These are phyloP conservation scores for Kodamaea lidongshanica DNA, from an alignment of 805 yeast species.

Conservation along the genomic window DNA sequence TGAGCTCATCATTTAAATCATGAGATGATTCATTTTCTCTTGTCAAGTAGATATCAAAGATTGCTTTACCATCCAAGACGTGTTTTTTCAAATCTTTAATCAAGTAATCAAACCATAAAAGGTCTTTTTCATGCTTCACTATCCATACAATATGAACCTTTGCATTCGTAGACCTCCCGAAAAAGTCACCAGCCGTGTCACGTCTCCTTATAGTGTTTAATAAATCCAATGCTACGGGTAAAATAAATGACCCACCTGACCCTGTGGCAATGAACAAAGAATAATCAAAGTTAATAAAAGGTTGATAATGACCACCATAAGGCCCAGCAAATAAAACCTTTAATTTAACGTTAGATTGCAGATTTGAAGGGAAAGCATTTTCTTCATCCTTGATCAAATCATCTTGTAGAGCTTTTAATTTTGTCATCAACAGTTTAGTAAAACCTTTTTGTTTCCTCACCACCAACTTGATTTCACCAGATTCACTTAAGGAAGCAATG, in stretches of 20 bases:
- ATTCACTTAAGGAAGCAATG: slow-evolving; percentile 32
- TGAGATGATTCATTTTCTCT: slow-evolving; percentile 10
- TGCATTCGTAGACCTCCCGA: slow-evolving; percentile 26
- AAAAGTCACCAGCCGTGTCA: slow-evolving; percentile 24
- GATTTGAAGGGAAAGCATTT: background rate
- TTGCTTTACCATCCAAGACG: slow-evolving; percentile 17
- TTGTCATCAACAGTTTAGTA: slow-evolving; percentile 30
- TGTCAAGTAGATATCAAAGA: slow-evolving; percentile 25
- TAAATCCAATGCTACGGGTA: slow-evolving; percentile 41
- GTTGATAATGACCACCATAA: slow-evolving; percentile 38
- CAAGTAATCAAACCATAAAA: slow-evolving; percentile 33
- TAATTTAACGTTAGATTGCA: slow-evolving; percentile 13
- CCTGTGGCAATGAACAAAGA: slow-evolving; percentile 38
- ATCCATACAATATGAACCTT: slow-evolving; percentile 30
- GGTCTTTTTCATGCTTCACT: slow-evolving; percentile 18
- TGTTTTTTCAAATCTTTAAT: slow-evolving; percentile 25
- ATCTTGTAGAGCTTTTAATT: slow-evolving; percentile 17
- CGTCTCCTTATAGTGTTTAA: slow-evolving; percentile 22
- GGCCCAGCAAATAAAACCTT: slow-evolving; percentile 43
- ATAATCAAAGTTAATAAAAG: slow-evolving; percentile 37
- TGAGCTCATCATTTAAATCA: background rate
- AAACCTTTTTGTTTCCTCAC: slow-evolving; percentile 39
- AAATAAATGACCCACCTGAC: slow-evolving; percentile 41
- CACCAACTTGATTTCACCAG: slow-evolving; percentile 36
- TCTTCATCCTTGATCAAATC: slow-evolving; percentile 12